Percentiles rank a stretch among this genome's conserved stretches.
phyloP scores from a whole-genome alignment of 2,329 filamentous ascomycete genomes.

The Falciphora oryzae region DNA sequence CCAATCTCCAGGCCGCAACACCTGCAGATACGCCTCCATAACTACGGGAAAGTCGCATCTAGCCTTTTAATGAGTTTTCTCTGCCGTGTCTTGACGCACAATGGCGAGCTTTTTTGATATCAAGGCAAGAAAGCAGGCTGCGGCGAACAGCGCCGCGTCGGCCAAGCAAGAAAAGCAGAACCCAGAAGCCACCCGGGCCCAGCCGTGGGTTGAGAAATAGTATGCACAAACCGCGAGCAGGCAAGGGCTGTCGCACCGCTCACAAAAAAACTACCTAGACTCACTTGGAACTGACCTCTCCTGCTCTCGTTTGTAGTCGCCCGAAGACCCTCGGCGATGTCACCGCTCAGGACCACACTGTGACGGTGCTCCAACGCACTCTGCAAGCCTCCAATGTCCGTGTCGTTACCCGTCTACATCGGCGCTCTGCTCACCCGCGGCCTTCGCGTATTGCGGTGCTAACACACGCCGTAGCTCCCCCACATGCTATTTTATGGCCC shows the following conservation, averaged over 20 bases:
- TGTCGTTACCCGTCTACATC: conserved; percentile 3
- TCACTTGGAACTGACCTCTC: conserved; percentile 24
- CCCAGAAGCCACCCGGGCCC: conserved; percentile 60
- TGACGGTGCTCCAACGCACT: conserved; percentile 85
- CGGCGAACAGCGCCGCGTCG: conserved; percentile 55
- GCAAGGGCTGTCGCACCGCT: not conserved
- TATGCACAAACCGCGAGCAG: conserved; percentile 35
- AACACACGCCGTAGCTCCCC: conserved; percentile 55
- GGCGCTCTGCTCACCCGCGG: not conserved
- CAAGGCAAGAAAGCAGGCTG: conserved; percentile 79
- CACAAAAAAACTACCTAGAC: not conserved
- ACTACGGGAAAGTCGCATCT: not conserved
- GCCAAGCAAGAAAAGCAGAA: conserved; percentile 59
- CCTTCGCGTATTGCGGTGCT: not conserved
- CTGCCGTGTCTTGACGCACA: not conserved
- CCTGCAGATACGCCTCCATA: not conserved
- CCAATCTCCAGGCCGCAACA: not conserved
- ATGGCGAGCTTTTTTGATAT: conserved; percentile 96
- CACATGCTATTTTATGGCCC: conserved; percentile 99
- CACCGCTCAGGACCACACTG: conserved; percentile 94
- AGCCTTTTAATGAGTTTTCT: not conserved
- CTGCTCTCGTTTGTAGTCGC: conserved; percentile 51
- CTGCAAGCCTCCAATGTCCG: conserved; percentile 86
- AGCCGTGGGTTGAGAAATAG: conserved; percentile 99
- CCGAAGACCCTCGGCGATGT: conserved; percentile 93